A percentile compares a stretch with the other conserved stretches of the same genome.
These are phyloP conservation scores for Amoebophrya sp. DNA, from an alignment of 169 alveolate species.

Conservation along the genomic window DNA sequence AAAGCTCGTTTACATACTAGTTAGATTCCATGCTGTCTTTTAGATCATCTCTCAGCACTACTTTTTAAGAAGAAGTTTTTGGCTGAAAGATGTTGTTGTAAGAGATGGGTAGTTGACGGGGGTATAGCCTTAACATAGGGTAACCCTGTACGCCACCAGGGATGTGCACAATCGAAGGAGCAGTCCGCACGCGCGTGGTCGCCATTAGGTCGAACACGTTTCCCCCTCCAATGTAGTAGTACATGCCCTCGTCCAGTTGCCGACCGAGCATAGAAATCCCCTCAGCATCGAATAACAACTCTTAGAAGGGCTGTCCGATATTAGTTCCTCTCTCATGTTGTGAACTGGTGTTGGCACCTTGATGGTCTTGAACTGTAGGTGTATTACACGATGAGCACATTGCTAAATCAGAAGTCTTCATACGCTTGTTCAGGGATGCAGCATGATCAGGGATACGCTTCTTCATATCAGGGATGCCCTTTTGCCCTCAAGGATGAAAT, in stretches of 20 bases:
- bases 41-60: no score
- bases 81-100: no score
- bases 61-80: no score
- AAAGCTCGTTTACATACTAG: no score
- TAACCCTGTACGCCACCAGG: no score
- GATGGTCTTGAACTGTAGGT: no score
- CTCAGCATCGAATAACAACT: not conserved
- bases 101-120: no score
- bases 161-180: no score
- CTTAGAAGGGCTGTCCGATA: not conserved
- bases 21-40: no score
- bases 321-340: not conserved
- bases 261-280: no score
- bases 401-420: not conserved
- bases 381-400: not conserved
- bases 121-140: no score
- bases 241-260: not conserved
- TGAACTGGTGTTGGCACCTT: not conserved
- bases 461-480: not conserved
- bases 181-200: no score
- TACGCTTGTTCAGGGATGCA: not conserved
- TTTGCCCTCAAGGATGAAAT: not conserved
- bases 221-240: not conserved
- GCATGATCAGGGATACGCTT: not conserved
- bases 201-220: not conserved